Percentiles rank a stretch among this genome's conserved stretches.
phyloP scores from a whole-genome alignment of 495 filamentous ascomycete species.

The Filosporella fistucella region DNA sequence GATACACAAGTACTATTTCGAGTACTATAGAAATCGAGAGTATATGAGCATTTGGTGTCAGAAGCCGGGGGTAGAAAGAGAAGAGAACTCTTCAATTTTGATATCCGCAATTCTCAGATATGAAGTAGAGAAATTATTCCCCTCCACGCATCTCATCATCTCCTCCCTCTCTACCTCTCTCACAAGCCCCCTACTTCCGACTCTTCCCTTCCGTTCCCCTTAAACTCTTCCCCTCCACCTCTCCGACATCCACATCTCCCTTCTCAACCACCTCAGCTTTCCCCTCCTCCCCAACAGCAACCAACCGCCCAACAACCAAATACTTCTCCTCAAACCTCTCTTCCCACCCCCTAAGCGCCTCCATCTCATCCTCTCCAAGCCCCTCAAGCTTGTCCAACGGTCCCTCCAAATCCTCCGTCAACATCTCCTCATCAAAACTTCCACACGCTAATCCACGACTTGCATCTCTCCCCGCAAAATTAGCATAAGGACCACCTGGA shows the following conservation, averaged over 20 bases:
- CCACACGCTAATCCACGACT: conserved; percentile 83
- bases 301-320: conserved; percentile 85
- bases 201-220: too few relatives aligned
- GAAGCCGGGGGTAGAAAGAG: too few relatives aligned
- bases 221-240: background rate
- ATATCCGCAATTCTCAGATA: too few relatives aligned
- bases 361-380: conserved; percentile 71
- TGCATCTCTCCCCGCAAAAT: conserved; percentile 88
- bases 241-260: too few relatives aligned
- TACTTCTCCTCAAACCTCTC: conserved; percentile 93
- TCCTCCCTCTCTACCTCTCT: too few relatives aligned
- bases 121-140: too few relatives aligned
- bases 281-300: conserved; percentile 51
- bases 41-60: too few relatives aligned
- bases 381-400: conserved; percentile 80
- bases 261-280: conserved; percentile 44
- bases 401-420: conserved; percentile 85
- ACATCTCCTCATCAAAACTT: conserved; percentile 94
- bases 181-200: too few relatives aligned
- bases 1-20: too few relatives aligned
- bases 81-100: too few relatives aligned
- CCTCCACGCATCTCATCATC: too few relatives aligned
- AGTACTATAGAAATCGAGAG: too few relatives aligned
- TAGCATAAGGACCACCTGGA: conserved; percentile 80
- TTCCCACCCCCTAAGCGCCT: conserved; percentile 85